phyloP scores from a whole-genome alignment of 306 rosid genomes.

The Dalbergia cultrata region DNA sequence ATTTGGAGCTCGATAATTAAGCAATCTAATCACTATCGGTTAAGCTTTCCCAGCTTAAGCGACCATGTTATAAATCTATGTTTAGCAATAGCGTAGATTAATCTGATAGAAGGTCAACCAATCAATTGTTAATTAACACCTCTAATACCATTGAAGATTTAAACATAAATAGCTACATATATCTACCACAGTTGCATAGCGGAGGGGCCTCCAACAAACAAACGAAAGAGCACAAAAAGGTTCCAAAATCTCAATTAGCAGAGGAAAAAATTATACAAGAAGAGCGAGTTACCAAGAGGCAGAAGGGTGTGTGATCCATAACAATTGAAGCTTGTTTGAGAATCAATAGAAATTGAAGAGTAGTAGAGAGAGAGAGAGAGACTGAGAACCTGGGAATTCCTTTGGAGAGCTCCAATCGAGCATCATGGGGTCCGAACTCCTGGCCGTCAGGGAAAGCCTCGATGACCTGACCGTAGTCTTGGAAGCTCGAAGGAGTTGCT shows the following conservation, averaged over 20 bases:
- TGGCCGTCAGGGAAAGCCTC: constrained; percentile 65
- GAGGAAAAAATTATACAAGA: background rate
- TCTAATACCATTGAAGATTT: background rate
- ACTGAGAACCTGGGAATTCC: constrained; percentile 78
- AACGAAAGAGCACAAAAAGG: no score
- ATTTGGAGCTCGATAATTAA: background rate
- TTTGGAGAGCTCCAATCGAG: constrained; percentile 76
- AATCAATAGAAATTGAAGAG: background rate
- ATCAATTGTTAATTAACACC: constrained; percentile 1
- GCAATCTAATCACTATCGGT: constrained; percentile 9
- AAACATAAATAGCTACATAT: background rate
- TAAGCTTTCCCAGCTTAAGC: background rate
- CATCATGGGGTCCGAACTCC: constrained; percentile 73
- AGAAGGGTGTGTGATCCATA: background rate
- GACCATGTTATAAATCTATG: background rate
- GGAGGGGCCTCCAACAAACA: background rate
- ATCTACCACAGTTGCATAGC: background rate
- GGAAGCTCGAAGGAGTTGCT: constrained; percentile 70
- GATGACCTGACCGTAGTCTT: constrained; percentile 76
- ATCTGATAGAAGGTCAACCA: background rate
- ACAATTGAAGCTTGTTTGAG: background rate
- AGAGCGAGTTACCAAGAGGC: background rate
- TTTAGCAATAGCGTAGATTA: background rate
- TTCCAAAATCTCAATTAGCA: background rate
- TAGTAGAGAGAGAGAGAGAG: no score